Base-by-base conservation (phyloP, 2,329 filamentous ascomycete species). In the Fusarium sp. region DNA sequence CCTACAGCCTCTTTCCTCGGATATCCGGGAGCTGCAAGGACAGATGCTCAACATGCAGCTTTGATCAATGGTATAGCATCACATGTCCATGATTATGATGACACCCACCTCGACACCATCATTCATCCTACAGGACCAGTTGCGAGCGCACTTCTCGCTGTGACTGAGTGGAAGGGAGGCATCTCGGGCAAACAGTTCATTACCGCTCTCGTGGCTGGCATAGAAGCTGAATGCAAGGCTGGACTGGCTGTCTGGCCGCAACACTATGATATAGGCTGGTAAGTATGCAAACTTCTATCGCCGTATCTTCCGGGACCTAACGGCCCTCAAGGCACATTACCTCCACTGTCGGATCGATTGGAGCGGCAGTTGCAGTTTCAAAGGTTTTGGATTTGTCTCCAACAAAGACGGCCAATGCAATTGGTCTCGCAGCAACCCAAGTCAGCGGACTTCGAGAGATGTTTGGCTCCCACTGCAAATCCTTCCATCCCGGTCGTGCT, bases 1-100 rank as follows among this genome's bases (percentile, higher is more conserved):
- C 52, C 52, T 34, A 23, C 51, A 13, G 19, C 57, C 0, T 58
- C 57, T 2, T 52, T 60, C 2, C n/a, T 60, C 2, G 57, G 57
- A 13, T 4, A 48, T 4, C 7, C 23, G 0, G 42, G 18, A 34
- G 14, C 5, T 9, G 18, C 4, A 0, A 30, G 1, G 4, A 2
- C 16, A 19, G 57, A 60, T 48, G 42, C 34, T 5, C 57, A 60
- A 11, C 52, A 60, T 8, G 50, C 42, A 3, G 57, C 51, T 1
- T 13, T 58, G 3, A 42, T 60, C 19, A 60, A 60, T 9, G 52
- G 57, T 2, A 57, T 60, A 42, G 51, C 57, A n/a, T 57, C 57
- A 1, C 57, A 60, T 10, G 42, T 60, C 5, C 57, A 60, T 48
- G 57, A 57, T 6, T 60, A 57, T 21, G 57, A 60, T 2, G 57